Evolutionary conservation across 1,284 basidiomycete genomes (phyloP), one percentile per base, ranked within the genome.

Genomic region (Irpex sp.): DNA sequence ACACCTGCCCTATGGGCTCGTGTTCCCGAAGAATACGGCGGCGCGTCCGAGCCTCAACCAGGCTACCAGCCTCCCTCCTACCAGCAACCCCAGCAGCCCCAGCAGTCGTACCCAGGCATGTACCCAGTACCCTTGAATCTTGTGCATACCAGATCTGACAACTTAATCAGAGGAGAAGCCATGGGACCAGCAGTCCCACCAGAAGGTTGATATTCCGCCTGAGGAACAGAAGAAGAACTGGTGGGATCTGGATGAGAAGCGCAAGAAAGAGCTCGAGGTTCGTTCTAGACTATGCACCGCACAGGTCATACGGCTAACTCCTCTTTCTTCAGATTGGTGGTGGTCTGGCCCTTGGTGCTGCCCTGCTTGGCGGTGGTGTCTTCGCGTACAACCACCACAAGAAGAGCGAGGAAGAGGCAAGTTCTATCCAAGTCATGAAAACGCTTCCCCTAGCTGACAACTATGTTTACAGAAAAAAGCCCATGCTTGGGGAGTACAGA

Each of bases 1-100:
- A 85, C 84, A 1, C 88, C 89, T 38, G 87, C 87, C 6, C 80
- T 92, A 40, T 92, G 89, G 89, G 86, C 83, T 58, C 80, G 78
- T 58, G 56, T 85, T 47, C 73, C 77, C 38, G 78, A 78, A 55
- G 72, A 74, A n/a, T 75, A 77, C 38, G 62, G 63, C 31, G 48
- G 62, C 9, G 58, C 62, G 13, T 65, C 70, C 59, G 62, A 76
- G 21, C 72, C 78, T 3, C 19, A 36, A 11, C 40, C 58, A 11
- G 62, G 51, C 37, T 67, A 74, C 44, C 67, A 69, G 49, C 64
- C 65, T 52, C 40, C 40, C 15, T 68, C 74, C 47, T 71, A 74
- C 15, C 74, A 77, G 5, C 62, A 62, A 44, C 70, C 74, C 11
- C 72, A 70, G 4, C 71, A 76, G 55, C 68, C 49, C 19, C 52